These are phyloP conservation scores for Hyphochytrium catenoides DNA, from an alignment of 352 stramenopile genomes.

Conservation along the genomic window DNA sequence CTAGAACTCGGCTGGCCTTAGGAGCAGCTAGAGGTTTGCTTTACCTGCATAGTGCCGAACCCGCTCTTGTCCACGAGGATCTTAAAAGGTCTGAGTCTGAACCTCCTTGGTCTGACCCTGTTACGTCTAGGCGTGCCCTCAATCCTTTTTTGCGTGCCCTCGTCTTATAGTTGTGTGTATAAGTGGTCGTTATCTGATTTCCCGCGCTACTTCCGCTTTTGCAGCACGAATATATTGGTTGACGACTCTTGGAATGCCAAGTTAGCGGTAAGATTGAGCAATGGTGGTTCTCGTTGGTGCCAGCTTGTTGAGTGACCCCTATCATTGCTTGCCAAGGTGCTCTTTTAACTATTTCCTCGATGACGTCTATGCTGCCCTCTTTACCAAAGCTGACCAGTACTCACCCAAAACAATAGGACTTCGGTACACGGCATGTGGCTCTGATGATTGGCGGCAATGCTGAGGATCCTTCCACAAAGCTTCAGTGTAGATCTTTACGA, in stretches of 20 bases:
- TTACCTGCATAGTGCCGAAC: conserved; percentile 54
- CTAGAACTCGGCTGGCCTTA: conserved; percentile 43
- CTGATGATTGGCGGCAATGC: conserved; percentile 42
- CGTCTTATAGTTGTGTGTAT: background rate
- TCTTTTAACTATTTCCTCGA: too few species aligned
- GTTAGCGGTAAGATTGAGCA: conserved; percentile 20
- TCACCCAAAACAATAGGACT: conserved; percentile 26
- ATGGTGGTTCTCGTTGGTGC: too few species aligned
- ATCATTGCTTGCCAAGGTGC: too few species aligned
- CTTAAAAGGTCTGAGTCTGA: conserved; percentile 24
- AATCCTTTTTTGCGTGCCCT: too few species aligned
- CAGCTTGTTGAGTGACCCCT: too few species aligned
- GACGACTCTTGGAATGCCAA: conserved; percentile 69
- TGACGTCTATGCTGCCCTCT: too few species aligned
- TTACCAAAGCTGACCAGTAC: too few species aligned
- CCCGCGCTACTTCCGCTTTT: background rate
- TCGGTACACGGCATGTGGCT: conserved; percentile 43
- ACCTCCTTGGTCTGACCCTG: background rate
- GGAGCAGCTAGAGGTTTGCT: conserved; percentile 42
- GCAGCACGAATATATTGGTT: conserved; percentile 50
- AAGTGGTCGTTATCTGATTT: background rate
- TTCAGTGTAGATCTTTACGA: too few species aligned
- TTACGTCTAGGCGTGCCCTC: too few species aligned
- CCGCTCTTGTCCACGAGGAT: conserved; percentile 49
- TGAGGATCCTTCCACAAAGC: conserved; percentile 10